Conservation (phyloP, 2,329 filamentous ascomycete genomes). For the Scedosporium apiospermum region DNA sequence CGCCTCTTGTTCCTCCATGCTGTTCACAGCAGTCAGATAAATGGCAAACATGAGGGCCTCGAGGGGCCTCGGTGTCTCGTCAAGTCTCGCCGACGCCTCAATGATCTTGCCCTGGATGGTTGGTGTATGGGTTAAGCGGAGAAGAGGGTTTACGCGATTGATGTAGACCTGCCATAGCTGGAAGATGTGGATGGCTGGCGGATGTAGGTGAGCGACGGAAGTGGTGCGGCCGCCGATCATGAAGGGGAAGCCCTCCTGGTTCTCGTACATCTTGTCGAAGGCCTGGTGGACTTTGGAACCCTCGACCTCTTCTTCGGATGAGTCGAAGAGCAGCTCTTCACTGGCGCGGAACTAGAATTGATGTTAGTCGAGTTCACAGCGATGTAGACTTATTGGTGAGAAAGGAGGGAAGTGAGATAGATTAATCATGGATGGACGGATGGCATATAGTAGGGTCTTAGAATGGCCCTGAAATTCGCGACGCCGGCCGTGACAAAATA, state of each 20-base stretch:
- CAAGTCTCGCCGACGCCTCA: conserved; percentile 46
- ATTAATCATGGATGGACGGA: too few species aligned
- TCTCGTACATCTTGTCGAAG: conserved; percentile 49
- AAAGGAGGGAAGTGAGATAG: too few species aligned
- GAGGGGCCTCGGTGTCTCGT: conserved; percentile 43
- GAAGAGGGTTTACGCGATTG: conserved; percentile 58
- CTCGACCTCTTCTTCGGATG: conserved; percentile 46
- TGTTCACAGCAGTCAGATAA: conserved; percentile 49
- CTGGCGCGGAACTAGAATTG: conserved; percentile 36
- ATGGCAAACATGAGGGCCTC: conserved; percentile 62
- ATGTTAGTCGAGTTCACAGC: background rate
- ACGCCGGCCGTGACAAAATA: too few species aligned
- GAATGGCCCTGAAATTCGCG: too few species aligned
- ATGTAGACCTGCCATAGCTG: conserved; percentile 62
- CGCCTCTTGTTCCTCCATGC: conserved; percentile 48
- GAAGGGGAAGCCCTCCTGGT: conserved; percentile 49
- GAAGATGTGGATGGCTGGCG: conserved; percentile 48
- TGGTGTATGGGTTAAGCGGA: conserved; percentile 59
- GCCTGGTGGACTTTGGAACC: conserved; percentile 46
- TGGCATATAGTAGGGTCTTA: too few species aligned
- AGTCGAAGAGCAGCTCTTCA: conserved; percentile 39
- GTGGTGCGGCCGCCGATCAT: conserved; percentile 35
- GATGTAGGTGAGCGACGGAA: conserved; percentile 38
- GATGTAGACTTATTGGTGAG: too few species aligned
- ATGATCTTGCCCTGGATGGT: conserved; percentile 56